Conservation (phyloP, 208 protist species). For the Plasmodiophora brassicae region DNA sequence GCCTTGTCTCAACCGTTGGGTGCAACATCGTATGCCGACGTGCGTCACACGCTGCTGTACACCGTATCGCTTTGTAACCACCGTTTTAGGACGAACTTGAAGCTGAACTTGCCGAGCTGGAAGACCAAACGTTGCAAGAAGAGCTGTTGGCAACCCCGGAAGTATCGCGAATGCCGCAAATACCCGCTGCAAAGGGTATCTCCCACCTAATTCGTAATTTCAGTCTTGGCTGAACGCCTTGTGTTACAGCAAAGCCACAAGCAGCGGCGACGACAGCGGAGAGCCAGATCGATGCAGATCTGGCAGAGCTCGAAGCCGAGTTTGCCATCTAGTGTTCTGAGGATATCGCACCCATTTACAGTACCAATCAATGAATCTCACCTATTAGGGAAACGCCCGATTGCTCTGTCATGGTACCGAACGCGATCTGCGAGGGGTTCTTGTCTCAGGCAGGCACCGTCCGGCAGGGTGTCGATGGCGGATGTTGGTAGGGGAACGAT, state of each 20-base stretch:
- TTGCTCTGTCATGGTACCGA: too few species aligned
- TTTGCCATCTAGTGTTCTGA: background rate
- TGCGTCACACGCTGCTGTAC: background rate
- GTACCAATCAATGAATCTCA: too few species aligned
- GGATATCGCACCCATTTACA: too few species aligned
- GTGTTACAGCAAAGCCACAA: background rate
- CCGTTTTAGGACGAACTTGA: conserved; percentile 12
- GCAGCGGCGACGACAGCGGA: background rate
- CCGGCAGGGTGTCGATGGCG: too few species aligned
- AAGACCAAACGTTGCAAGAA: background rate
- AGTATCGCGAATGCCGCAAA: background rate
- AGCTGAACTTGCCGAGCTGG: conserved; percentile 27
- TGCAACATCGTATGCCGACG: background rate
- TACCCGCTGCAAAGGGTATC: background rate
- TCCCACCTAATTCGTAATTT: background rate
- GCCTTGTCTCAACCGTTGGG: conserved; percentile 34
- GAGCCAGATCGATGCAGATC: background rate
- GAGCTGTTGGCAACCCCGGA: background rate
- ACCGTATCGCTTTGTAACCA: background rate
- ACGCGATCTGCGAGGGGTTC: too few species aligned
- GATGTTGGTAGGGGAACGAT: too few species aligned
- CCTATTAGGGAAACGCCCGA: too few species aligned
- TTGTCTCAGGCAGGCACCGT: too few species aligned
- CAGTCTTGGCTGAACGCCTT: background rate
- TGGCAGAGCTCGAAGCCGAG: background rate